These are phyloP conservation scores for Coniferiporia weirii DNA, from an alignment of 1,284 basidiomycete species.

Conservation along the genomic window DNA sequence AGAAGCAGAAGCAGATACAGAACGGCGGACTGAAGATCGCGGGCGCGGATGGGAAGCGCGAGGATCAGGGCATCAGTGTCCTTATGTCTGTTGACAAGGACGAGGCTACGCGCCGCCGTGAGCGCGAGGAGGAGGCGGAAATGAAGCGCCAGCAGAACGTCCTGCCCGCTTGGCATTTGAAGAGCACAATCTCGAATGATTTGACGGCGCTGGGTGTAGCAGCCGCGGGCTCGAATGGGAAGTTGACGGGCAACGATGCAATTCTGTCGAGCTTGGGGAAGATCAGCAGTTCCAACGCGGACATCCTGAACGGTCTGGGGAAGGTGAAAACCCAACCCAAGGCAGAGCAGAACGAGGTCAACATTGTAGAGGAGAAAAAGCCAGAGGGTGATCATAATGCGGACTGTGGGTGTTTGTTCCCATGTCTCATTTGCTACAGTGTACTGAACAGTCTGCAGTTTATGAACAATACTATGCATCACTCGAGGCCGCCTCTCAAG, in stretches of 20 bases:
- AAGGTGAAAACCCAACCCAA: constrained; percentile 38
- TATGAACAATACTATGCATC: constrained; percentile 78
- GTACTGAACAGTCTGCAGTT: constrained; percentile 36
- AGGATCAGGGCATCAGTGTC: constrained; percentile 73
- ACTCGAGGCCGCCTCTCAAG: constrained; percentile 52
- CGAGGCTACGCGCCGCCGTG: constrained; percentile 60
- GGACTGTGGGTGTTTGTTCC: constrained; percentile 47
- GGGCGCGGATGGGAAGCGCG: constrained; percentile 54
- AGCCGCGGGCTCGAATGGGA: constrained; percentile 12
- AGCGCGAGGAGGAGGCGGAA: constrained; percentile 66
- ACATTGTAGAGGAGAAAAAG: constrained; percentile 50
- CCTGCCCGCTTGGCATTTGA: constrained; percentile 89
- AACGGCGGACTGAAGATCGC: constrained; percentile 89
- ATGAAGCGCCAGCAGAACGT: constrained; percentile 85
- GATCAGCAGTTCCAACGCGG: constrained; percentile 50
- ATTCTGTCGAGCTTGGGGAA: constrained; percentile 23
- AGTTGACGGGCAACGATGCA: constrained; percentile 24
- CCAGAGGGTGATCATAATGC: constrained; percentile 50
- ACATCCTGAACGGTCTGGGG: constrained; percentile 61
- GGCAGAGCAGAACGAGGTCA: constrained; percentile 27
- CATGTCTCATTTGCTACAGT: constrained; percentile 1
- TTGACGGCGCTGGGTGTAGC: constrained; percentile 77
- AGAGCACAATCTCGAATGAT: constrained; percentile 91
- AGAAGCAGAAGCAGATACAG: constrained; percentile 82
- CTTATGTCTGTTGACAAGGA: constrained; percentile 80